phyloP scores from a whole-genome alignment of 345 rosid species.

The Odontarrhena argentea region DNA sequence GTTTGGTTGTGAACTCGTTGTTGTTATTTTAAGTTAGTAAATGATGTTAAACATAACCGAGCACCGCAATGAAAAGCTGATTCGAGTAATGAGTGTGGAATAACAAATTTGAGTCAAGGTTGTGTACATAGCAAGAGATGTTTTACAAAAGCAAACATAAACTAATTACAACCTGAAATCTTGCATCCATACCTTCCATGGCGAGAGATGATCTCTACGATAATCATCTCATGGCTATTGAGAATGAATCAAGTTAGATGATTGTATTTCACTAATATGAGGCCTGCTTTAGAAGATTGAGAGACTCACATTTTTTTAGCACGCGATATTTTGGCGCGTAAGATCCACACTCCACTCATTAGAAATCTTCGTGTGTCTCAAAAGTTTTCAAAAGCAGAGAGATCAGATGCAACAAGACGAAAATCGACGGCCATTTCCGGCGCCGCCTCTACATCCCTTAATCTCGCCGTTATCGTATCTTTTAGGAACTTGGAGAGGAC shows the following conservation, averaged over 20 bases:
- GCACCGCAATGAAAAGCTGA: background rate
- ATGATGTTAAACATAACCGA: background rate
- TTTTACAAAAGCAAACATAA: too few species aligned
- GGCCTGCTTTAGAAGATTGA: slow-evolving; percentile 13
- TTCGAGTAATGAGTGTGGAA: background rate
- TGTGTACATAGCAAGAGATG: background rate
- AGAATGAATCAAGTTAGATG: too few species aligned
- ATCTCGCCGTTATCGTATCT: slow-evolving; percentile 59
- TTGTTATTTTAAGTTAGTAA: background rate
- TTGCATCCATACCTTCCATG: too few species aligned
- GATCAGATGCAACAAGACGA: background rate
- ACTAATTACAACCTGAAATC: too few species aligned
- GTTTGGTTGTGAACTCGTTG: background rate
- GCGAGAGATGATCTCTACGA: too few species aligned
- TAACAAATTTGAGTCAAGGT: background rate
- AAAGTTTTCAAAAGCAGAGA: background rate
- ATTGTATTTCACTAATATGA: background rate
- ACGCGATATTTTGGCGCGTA: background rate
- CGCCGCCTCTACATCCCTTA: slow-evolving; percentile 54
- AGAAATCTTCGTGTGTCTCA: background rate
- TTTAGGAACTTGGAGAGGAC: slow-evolving; percentile 77
- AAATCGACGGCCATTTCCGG: slow-evolving; percentile 18
- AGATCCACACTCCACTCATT: background rate
- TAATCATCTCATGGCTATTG: too few species aligned
- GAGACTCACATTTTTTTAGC: too few species aligned